These are phyloP conservation scores for Fusarium denticulatum DNA, from an alignment of 2,329 filamentous ascomycete species.

Conservation along the genomic window DNA sequence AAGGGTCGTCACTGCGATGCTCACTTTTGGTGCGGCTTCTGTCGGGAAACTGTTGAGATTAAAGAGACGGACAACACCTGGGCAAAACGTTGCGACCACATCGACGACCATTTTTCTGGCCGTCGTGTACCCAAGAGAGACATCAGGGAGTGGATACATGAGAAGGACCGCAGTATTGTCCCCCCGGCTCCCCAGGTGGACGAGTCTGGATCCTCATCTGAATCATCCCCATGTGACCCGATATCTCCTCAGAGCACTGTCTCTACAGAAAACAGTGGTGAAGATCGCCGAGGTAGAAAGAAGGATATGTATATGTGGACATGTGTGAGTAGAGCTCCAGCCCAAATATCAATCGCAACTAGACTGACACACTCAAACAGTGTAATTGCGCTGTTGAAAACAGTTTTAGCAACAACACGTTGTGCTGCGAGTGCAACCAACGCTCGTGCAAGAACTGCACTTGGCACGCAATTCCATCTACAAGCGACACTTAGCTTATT, in stretches of 20 bases:
- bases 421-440: conserved; percentile 23
- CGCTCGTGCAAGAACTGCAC: conserved; percentile 9
- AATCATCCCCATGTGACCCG: conserved; percentile 2
- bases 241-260: background rate
- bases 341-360: background rate
- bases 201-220: background rate
- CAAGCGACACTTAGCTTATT: background rate
- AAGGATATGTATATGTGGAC: conserved; percentile 42
- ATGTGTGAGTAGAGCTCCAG: conserved; percentile 44
- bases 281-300: conserved; percentile 17
- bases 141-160: conserved; percentile 67
- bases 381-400: conserved; percentile 30
- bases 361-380: conserved; percentile 27
- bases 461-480: background rate
- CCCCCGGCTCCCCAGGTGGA: background rate
- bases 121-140: conserved; percentile 52
- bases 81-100: conserved; percentile 73
- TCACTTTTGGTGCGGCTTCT: conserved; percentile 92
- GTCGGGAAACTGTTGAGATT: conserved; percentile 65
- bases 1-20: conserved; percentile 72
- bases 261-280: conserved; percentile 12
- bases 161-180: conserved; percentile 29
- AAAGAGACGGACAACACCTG: conserved; percentile 58
- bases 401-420: background rate
- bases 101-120: conserved; percentile 75